Evolutionary conservation across 495 filamentous ascomycete genomes (phyloP).

Genomic region (Hypoxylon lenormandii): DNA sequence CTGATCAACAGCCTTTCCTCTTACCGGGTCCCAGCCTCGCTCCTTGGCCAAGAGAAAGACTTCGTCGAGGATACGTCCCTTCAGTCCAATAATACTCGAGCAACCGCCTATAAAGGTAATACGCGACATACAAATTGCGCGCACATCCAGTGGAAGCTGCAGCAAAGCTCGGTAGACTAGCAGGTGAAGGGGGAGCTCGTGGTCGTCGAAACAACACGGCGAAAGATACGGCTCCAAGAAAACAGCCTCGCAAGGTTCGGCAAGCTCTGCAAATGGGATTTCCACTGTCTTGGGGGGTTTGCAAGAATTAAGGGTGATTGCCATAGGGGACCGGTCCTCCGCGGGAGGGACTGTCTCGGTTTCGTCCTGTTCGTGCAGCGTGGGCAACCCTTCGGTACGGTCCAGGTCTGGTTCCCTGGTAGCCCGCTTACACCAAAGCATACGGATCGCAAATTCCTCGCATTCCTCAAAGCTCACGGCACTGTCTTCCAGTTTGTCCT

Average conservation of each 20-base stretch:
- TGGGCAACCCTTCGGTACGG: constrained; percentile 55
- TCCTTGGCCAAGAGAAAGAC: constrained; percentile 70
- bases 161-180: constrained; percentile 82
- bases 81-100: constrained; percentile 82
- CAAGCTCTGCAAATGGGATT: constrained; percentile 74
- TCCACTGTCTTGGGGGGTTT: constrained; percentile 63
- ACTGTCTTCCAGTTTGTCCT: constrained; percentile 49
- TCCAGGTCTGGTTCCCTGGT: constrained; percentile 42
- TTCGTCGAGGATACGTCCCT: constrained; percentile 81
- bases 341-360: constrained; percentile 46
- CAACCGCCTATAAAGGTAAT: constrained; percentile 89
- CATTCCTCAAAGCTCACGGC: constrained; percentile 76
- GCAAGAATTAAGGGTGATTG: constrained; percentile 64
- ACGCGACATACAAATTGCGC: constrained; percentile 86
- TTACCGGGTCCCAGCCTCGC: constrained; percentile 81
- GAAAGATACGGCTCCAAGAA: constrained; percentile 71
- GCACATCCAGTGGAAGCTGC: constrained; percentile 80
- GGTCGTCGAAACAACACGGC: constrained; percentile 75
- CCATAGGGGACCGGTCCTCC: constrained; percentile 50
- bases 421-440: constrained; percentile 77
- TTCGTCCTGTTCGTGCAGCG: constrained; percentile 65
- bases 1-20: constrained; percentile 70
- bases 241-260: constrained; percentile 78
- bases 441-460: constrained; percentile 77
- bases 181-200: constrained; percentile 79